phyloP scores from a whole-genome alignment of 2,329 filamentous ascomycete genomes.

The Phialophora tarda region DNA sequence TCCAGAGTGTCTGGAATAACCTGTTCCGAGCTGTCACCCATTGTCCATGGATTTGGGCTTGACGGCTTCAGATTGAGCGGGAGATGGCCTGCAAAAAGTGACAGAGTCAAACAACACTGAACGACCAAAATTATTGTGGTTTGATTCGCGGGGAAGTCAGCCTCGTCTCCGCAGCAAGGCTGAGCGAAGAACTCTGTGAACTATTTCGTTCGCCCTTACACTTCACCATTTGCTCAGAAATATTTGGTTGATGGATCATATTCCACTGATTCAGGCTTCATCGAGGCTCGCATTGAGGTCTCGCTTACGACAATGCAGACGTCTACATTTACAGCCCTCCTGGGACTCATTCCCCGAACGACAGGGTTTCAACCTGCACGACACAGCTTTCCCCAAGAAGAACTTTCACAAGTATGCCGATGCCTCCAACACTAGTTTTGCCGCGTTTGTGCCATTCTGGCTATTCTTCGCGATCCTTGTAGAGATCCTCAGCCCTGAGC shows the following conservation, averaged over 20 bases:
- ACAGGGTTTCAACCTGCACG: not conserved
- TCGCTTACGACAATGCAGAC: not conserved
- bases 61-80: conserved; percentile 2
- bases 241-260: not conserved
- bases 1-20: conserved; percentile 22
- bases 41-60: conserved; percentile 28
- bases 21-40: conserved; percentile 32
- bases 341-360: not conserved
- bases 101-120: not conserved
- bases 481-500: no score
- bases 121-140: conserved; percentile 8
- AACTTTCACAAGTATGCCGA: no score
- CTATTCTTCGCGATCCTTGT: no score
- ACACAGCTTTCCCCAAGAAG: not conserved
- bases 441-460: no score
- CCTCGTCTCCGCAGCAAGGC: not conserved
- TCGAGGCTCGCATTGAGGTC: not conserved
- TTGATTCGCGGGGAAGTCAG: not conserved
- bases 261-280: not conserved
- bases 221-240: not conserved
- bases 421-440: no score
- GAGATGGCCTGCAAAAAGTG: not conserved
- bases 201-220: no score
- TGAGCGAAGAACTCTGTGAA: not conserved
- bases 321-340: not conserved